A percentile compares a stretch with the other conserved stretches of the same genome.
Conservation (phyloP, 176 grass and related monocot species). For the Alopecurus myosuroides region DNA sequence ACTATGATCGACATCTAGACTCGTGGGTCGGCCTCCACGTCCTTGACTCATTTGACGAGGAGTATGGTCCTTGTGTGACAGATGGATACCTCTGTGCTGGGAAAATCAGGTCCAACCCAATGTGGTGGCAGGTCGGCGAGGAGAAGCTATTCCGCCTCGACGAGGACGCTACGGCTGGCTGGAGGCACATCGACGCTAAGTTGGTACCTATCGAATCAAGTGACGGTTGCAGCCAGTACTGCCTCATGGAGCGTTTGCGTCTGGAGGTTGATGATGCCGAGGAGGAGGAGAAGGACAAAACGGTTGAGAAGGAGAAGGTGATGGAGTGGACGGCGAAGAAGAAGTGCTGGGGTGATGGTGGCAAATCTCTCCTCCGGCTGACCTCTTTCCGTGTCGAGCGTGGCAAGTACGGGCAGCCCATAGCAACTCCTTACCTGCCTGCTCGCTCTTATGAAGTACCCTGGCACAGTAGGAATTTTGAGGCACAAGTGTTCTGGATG, state of each 20-base stretch:
- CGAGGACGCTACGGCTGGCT: neutral
- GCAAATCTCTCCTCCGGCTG: neutral
- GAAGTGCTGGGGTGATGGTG: neutral
- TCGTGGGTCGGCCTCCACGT: too few relatives aligned
- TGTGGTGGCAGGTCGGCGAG: neutral
- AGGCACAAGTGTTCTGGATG: neutral
- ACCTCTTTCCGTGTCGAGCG: neutral
- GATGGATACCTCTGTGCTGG: too few relatives aligned
- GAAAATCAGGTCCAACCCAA: neutral
- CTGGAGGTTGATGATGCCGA: neutral
- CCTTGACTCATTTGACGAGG: too few relatives aligned
- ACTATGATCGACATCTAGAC: too few relatives aligned
- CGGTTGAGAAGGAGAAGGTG: neutral
- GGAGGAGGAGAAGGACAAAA: neutral
- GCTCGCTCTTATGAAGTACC: neutral
- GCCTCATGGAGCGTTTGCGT: neutral
- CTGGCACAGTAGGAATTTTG: neutral
- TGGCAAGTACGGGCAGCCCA: neutral
- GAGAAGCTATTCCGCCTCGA: neutral
- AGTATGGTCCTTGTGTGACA: too few relatives aligned
- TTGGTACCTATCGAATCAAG: neutral
- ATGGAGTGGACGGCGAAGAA: neutral
- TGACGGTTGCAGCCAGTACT: neutral
- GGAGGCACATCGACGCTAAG: neutral
- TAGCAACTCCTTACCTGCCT: neutral